phyloP scores from a whole-genome alignment of 768 basidiomycete genomes.

The Rhodotorula paludigena region DNA sequence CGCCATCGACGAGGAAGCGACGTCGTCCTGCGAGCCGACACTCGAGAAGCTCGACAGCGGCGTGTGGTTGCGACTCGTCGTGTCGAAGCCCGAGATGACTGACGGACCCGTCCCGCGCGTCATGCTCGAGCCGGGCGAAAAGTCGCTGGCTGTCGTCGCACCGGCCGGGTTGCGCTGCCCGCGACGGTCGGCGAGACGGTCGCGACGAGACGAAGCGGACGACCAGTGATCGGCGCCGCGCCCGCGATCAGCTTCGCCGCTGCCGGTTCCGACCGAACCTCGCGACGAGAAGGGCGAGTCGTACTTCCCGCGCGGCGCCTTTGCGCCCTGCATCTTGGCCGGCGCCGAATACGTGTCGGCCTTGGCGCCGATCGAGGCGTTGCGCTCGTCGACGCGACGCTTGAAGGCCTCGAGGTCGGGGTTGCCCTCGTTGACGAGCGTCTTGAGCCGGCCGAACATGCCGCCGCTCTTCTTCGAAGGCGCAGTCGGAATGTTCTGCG shows the following conservation, averaged over 20 bases:
- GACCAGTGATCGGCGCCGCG: conserved; percentile 36
- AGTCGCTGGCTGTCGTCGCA: conserved; percentile 1
- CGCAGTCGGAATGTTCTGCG: neutral
- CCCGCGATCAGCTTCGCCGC: conserved; percentile 21
- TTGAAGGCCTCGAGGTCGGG: conserved; percentile 42
- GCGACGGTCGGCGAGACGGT: conserved; percentile 32
- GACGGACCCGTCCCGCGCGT: conserved; percentile 12
- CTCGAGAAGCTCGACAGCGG: conserved; percentile 32
- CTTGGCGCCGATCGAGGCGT: conserved; percentile 32
- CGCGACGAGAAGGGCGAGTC: conserved; percentile 35
- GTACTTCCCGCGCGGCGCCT: conserved; percentile 9
- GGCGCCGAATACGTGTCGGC: conserved; percentile 35
- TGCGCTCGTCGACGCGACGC: conserved; percentile 37
- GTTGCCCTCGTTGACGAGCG: conserved; percentile 42
- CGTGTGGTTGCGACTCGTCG: conserved; percentile 16
- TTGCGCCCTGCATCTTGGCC: conserved; percentile 41
- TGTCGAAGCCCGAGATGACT: conserved; percentile 19
- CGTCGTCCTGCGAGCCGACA: conserved; percentile 12
- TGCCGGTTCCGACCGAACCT: conserved; percentile 35
- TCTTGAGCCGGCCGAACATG: conserved; percentile 38
- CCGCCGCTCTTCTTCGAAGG: conserved; percentile 11
- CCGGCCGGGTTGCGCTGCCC: neutral
- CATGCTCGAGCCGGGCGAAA: conserved; percentile 30
- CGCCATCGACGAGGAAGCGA: conserved; percentile 2
- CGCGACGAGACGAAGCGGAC: conserved; percentile 33